Evolutionary conservation across 495 filamentous ascomycete genomes (phyloP).

Genomic region (Cryomyces antarcticus): DNA sequence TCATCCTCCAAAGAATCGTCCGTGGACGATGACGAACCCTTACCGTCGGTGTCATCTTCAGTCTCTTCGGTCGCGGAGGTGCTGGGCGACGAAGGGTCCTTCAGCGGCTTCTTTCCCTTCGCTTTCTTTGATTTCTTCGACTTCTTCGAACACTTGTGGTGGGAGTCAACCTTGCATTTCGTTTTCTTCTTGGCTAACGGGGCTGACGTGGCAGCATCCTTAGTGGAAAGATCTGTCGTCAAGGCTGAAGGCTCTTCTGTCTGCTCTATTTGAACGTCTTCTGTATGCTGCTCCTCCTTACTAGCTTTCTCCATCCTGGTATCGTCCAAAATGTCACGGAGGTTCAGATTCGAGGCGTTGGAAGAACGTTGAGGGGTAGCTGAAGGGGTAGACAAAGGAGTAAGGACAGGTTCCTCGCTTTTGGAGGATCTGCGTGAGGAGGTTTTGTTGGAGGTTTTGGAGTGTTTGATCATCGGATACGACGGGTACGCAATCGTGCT

Average conservation of each 20-base stretch:
- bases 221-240: neutral
- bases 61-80: neutral
- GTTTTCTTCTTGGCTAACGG: neutral
- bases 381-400: conserved; percentile 6
- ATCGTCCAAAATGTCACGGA: neutral
- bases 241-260: neutral
- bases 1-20: conserved; percentile 3
- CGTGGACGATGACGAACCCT: neutral
- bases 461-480: neutral
- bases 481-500: neutral
- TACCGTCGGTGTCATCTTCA: neutral
- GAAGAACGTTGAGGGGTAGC: neutral
- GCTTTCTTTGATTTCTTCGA: conserved; percentile 13
- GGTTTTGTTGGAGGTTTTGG: neutral
- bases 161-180: conserved; percentile 19
- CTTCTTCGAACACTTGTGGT: conserved; percentile 20
- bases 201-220: conserved; percentile 1
- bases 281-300: conserved; percentile 1
- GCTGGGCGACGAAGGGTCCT: neutral
- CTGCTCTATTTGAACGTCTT: neutral
- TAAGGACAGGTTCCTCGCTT: conserved; percentile 2
- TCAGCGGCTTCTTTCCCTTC: neutral
- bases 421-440: neutral
- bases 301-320: conserved; percentile 2
- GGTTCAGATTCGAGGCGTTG: neutral